Evolutionary conservation across 176 grass and related monocot species (phyloP), one percentile per base, ranked within the genome.

Genomic region (Musa acuminata): DNA sequence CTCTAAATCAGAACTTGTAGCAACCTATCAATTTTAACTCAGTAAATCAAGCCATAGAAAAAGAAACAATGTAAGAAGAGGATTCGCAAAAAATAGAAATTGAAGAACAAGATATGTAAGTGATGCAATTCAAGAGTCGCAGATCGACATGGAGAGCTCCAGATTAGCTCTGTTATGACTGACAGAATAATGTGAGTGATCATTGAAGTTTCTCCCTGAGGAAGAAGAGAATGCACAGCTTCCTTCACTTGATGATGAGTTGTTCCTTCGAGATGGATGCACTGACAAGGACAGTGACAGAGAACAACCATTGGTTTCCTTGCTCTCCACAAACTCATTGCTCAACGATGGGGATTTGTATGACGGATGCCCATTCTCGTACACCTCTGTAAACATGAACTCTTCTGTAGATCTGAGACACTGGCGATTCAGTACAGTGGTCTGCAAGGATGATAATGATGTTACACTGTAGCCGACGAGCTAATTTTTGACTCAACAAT

Each of bases 111-210:
- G 29, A 35, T 35, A 35, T 35, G 4, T 35, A 35, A 35, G 29
- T 35, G 29, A 35, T 35, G 29, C 29, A 20, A 8, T 19, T 65
- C n/a, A 65, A 26, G 62, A 65, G 19, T 25, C 22, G 3, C 22
- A 75, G 53, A 75, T 75, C 3, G 72, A 75, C 72, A 75, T 60
- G 72, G 72, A 75, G 72, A 75, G 72, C 0, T 75, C 54, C 24
- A 75, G 54, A 59, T 75, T 75, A 35, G 60, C 14, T 26, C 72
- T 60, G 72, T 17, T 25, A 11, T 21, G 11, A 14, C 11, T 13
- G 29, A 8, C 67, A 19, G 14, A 69, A 14, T 48, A 69, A 69
- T 8, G 8, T 29, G 71, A 73, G 51, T 25, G 26, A 1, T 14
- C 20, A 73, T 51, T 50, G 26, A 69, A 24, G 52, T 55, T 55